Evolutionary conservation across 176 grass and related monocot genomes (phyloP).

Genomic region (Bonia amplexicaulis): DNA sequence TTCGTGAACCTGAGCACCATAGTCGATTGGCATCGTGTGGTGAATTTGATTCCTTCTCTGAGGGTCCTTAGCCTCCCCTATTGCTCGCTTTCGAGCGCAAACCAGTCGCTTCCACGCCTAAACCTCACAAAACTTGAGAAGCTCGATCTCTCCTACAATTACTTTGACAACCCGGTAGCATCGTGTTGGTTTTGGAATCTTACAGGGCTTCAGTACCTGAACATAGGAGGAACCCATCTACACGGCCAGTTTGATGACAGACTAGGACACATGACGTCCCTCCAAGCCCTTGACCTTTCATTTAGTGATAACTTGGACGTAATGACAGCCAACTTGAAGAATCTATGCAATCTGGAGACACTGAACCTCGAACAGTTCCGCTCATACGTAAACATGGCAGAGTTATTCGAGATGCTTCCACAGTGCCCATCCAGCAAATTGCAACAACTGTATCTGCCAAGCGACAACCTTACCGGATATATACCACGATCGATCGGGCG

Average conservation of each 20-base stretch:
- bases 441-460: background rate
- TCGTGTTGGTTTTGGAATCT: constrained; percentile 43
- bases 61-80: background rate
- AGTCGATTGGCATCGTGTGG: background rate
- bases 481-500: background rate
- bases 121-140: background rate
- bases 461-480: background rate
- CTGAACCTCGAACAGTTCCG: background rate
- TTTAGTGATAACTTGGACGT: background rate
- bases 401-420: background rate
- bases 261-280: background rate
- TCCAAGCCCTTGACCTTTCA: background rate
- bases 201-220: background rate
- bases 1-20: no score
- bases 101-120: background rate
- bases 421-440: background rate
- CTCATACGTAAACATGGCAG: background rate
- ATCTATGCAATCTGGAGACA: constrained; percentile 16
- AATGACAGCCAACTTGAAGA: background rate
- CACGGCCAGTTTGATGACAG: background rate
- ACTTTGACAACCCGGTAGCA: background rate
- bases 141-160: background rate
- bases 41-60: background rate
- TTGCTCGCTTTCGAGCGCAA: background rate
- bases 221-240: background rate